Conservation (phyloP, 1,139 yeast genomes). For the Yamadazyma mexicana region DNA sequence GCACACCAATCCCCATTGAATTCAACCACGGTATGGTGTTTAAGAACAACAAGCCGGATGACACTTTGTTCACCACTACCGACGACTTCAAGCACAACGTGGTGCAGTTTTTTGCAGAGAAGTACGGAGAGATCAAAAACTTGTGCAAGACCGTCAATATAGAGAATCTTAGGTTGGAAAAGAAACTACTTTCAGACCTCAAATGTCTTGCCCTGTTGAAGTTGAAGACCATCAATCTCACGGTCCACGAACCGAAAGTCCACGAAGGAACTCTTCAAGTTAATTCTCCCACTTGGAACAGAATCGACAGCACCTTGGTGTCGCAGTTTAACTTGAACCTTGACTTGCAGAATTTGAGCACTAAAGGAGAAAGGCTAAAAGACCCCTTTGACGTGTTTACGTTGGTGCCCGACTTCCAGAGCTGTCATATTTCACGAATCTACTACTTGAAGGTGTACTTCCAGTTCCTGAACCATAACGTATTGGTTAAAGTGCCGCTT, state of each 20-base stretch:
- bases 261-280: constrained; percentile 5
- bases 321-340: constrained; percentile 9
- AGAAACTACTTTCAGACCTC: constrained; percentile 31
- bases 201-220: constrained; percentile 27
- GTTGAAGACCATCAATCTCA: constrained; percentile 29
- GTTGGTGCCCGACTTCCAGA: constrained; percentile 42
- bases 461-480: constrained; percentile 26
- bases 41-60: constrained; percentile 16
- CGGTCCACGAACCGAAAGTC: constrained; percentile 5
- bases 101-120: constrained; percentile 21
- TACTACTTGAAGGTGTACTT: constrained; percentile 34
- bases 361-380: constrained; percentile 2
- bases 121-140: constrained; percentile 21
- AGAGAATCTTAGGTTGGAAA: constrained; percentile 30
- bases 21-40: constrained; percentile 41
- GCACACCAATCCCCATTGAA: constrained; percentile 39
- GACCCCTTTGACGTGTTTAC: constrained; percentile 20
- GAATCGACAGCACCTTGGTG: constrained; percentile 2
- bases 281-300: constrained; percentile 7
- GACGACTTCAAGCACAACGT: constrained; percentile 29
- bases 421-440: constrained; percentile 34
- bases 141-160: constrained; percentile 23
- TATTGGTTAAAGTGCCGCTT: constrained; percentile 35
- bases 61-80: constrained; percentile 16
- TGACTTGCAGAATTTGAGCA: constrained; percentile 9